Base-by-base conservation (phyloP, 495 filamentous ascomycete species). In the Xylaria telfairii region DNA sequence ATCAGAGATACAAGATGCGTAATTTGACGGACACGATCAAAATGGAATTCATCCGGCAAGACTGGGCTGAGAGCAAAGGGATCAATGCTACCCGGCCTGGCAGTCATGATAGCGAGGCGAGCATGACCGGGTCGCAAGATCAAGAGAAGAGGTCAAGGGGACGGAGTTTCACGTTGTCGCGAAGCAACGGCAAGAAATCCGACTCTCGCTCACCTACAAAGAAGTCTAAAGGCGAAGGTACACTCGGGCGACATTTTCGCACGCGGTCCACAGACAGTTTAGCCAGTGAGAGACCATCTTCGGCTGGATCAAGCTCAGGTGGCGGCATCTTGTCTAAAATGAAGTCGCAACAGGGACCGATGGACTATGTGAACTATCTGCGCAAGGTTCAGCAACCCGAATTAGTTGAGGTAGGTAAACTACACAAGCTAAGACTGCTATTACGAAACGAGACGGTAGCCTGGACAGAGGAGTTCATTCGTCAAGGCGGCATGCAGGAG, bases 401-500 rank as follows among this genome's bases (percentile, higher is more conserved):
- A 75, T 82, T 89, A 65, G 89, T 98, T 3, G 95, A 98, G 75
- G 92, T 98, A n/a, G 93, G 94, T 12, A 93, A 92, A 72, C 80
- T 99, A 13, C 96, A 99, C 79, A 99, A 99, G 80, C 87, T 99
- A 26, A 90, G 95, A 7, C 85, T 97, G 57, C 84, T 98, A 13
- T 85, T 98, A 42, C 91, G 96, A 9, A 98, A 98, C 76, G 96
- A 99, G 83, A 96, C 94, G 4, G 91, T 99, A 3, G 88, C 90
- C 21, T 99, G 96, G 96, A 95, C 96, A 2, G 93, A 98, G 74
- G 86, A 88, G 8, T 99, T 99, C 79, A 92, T 98, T 73, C 84
- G 88, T 26, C 87, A 93, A 73, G 95, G 94, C 21, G 96, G 96
- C 32, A 97, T 98, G 94, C 87, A 90, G 74, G 94, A 97, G 76